Base-by-base conservation (phyloP, 495 filamentous ascomycete species). In the Daldinia vernicosa region DNA sequence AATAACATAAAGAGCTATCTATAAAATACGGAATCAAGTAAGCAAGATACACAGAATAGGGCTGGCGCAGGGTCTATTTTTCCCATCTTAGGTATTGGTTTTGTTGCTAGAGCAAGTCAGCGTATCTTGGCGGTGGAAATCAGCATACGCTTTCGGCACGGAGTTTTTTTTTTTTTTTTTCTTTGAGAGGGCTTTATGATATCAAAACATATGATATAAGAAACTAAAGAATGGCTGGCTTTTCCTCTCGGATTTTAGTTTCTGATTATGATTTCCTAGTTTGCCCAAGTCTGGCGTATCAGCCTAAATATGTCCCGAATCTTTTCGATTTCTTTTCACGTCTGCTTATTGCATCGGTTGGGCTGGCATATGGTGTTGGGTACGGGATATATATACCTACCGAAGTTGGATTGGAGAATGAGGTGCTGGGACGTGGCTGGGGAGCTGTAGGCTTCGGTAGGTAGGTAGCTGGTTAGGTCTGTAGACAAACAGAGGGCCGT, bases 1-100 rank as follows among this genome's bases (percentile, higher is more conserved):
- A 47, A 43, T 56, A 59, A 39, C 43, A 8, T 35, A 32, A 28
- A 45, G 39, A 63, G 33, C 24, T 52, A 66, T 59, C 59, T 19
- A 59, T 52, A 22, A 69, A 43, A 50, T 43, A 60, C 15, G 67
- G 17, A 64, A 70, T 27, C 54, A 56, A 55, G 55, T 56, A 45
- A 60, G 35, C 22, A 67, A 57, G 17, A 12, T 15, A 40, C 14
- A n/a, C 11, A 26, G 35, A 55, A 28, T 27, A 17, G 26, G 27
- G 45, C 45, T 45, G 35, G 57, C 51, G 22, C n/a, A 7, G 8
- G 32, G 9, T 47, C 37, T 58, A 30, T 35, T 53, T 62, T 37
- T 1, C 17, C 24, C 47, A 19, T 47, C 17, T 47, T 47, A 47
- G 43, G 43, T 47, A 39, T 65, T 27, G 28, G 12, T 60, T 53